phyloP scores from a whole-genome alignment of 306 rosid species.

The Inga oerstediana region DNA sequence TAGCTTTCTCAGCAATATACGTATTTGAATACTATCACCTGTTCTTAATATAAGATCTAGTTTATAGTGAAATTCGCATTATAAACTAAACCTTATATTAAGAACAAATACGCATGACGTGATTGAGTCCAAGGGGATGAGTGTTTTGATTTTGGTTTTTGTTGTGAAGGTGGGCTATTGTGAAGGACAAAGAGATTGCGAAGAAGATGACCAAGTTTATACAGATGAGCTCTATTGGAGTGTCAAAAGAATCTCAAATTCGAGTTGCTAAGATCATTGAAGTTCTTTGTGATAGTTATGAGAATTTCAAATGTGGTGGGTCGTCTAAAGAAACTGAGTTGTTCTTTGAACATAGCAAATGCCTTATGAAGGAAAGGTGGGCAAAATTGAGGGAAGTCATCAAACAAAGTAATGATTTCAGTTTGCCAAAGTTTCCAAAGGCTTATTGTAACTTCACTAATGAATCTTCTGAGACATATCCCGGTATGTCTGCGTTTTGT shows the following conservation, averaged over 20 bases:
- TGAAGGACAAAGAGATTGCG: slow-evolving; percentile 73
- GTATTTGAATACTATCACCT: too few relatives aligned
- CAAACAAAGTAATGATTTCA: slow-evolving; percentile 40
- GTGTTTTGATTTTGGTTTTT: slow-evolving; percentile 1
- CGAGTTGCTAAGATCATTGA: slow-evolving; percentile 71
- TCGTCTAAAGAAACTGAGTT: slow-evolving; percentile 36
- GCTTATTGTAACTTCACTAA: slow-evolving; percentile 56
- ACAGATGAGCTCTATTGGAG: slow-evolving; percentile 69
- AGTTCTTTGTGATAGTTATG: slow-evolving; percentile 59
- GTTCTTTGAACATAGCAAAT: slow-evolving; percentile 50
- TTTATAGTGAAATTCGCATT: too few relatives aligned
- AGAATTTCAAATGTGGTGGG: slow-evolving; percentile 43
- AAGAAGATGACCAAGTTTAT: slow-evolving; percentile 62
- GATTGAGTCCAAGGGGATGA: not conserved
- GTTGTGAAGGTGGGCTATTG: slow-evolving; percentile 70
- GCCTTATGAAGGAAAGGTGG: slow-evolving; percentile 68
- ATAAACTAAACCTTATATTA: too few relatives aligned
- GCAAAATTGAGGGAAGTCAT: slow-evolving; percentile 48
- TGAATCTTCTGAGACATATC: slow-evolving; percentile 51
- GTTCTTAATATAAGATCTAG: too few relatives aligned
- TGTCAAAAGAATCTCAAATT: slow-evolving; percentile 76
- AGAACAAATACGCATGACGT: not conserved
- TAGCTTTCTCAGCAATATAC: not conserved
- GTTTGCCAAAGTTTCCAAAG: slow-evolving; percentile 40
- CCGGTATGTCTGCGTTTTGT: slow-evolving; percentile 37